Conservation (phyloP, 148 eudicot genomes). For the Diospyros lotus region DNA sequence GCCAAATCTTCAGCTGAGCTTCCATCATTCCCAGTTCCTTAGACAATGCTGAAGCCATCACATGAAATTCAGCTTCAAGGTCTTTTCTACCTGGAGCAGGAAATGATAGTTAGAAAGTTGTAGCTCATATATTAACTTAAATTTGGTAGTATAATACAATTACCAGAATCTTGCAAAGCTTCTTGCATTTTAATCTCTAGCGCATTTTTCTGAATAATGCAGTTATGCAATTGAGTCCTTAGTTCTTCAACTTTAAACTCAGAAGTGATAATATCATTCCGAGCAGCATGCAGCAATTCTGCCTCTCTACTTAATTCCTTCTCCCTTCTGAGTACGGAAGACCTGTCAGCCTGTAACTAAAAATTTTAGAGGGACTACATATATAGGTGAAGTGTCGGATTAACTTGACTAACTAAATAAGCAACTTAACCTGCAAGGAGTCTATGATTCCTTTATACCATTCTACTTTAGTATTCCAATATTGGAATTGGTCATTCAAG, state of each 20-base stretch:
- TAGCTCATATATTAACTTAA: background rate
- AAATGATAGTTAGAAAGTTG: constrained; percentile 10
- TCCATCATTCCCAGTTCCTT: constrained; percentile 93
- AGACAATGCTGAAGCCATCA: constrained; percentile 82
- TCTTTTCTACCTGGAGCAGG: constrained; percentile 66
- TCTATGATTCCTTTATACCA: constrained; percentile 62
- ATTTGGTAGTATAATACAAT: background rate
- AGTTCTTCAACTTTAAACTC: constrained; percentile 70
- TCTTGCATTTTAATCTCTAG: constrained; percentile 88
- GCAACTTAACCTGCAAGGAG: constrained; percentile 66
- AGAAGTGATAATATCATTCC: constrained; percentile 36
- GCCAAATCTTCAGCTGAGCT: constrained; percentile 82
- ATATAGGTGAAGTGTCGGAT: constrained; percentile 4
- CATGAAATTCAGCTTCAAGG: constrained; percentile 76
- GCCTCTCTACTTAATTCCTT: constrained; percentile 57
- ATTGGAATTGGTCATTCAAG: constrained; percentile 80
- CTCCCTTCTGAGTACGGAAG: constrained; percentile 66
- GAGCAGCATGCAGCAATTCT: constrained; percentile 52
- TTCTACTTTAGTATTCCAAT: constrained; percentile 76
- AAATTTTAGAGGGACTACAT: constrained; percentile 23
- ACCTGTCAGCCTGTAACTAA: constrained; percentile 68
- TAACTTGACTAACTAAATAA: constrained; percentile 7
- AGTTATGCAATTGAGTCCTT: constrained; percentile 53
- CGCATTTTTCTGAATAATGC: constrained; percentile 63
- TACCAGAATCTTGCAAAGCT: constrained; percentile 91